A percentile compares a stretch with the other conserved stretches of the same genome.
These are phyloP conservation scores for Trichoderma parareesei DNA, from an alignment of 495 filamentous ascomycete genomes.

Conservation along the genomic window DNA sequence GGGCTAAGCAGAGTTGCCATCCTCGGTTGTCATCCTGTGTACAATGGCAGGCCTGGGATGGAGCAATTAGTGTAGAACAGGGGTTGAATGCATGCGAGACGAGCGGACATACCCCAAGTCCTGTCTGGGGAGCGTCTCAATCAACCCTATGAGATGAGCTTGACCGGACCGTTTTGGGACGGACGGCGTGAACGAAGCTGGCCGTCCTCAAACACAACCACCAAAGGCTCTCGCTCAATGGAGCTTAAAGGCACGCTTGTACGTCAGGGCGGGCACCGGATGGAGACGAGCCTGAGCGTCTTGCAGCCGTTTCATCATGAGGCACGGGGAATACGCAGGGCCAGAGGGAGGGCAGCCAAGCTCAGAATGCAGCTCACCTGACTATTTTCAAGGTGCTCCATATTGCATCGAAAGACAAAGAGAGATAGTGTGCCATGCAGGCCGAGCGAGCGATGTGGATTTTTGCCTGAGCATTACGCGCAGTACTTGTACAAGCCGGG, in stretches of 20 bases:
- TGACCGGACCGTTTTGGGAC: no score
- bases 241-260: background rate
- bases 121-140: background rate
- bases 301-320: constrained; percentile 4
- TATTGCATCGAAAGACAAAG: background rate
- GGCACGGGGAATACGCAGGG: background rate
- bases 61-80: background rate
- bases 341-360: background rate
- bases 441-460: background rate
- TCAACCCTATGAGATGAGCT: no score
- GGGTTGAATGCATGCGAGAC: background rate
- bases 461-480: background rate
- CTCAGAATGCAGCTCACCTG: background rate
- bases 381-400: background rate
- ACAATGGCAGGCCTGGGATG: background rate
- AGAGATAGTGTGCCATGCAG: background rate
- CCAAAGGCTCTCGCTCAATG: background rate
- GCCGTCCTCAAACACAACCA: no score
- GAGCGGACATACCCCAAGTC: background rate
- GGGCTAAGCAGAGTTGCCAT: background rate
- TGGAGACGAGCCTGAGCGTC: background rate
- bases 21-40: background rate
- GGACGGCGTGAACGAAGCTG: no score
- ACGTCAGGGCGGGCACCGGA: background rate
- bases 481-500: no score